Evolutionary conservation across 805 yeast species (phyloP), one percentile per base, ranked within the genome.

Genomic region (Candida loeiensis): DNA sequence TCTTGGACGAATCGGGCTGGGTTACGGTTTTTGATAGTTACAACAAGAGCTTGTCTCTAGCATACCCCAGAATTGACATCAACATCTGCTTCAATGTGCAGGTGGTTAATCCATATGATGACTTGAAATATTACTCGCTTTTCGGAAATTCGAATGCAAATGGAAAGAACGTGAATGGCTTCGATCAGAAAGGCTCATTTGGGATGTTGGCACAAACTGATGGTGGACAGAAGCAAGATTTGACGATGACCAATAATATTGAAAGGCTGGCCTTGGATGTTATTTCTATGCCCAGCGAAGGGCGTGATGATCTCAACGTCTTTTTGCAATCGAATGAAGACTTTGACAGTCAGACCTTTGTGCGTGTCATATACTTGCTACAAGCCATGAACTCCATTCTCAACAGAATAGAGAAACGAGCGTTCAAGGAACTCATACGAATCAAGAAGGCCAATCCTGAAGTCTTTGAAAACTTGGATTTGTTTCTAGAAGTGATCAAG

Each of bases 1-100:
- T 89, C 12, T 64, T 90, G 41, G 95, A 87, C 54, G 95, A 88
- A 50, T 66, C 74, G 39, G 80, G 80, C 1, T 91, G 97, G 97
- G 42, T 46, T 3, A 45, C 43, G 12, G 45, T 44, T 6, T 35
- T 35, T 21, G 46, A 47, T 29, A 24, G 42, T n/a, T 45, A 47
- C 16, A 22, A 40, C 16, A 37, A 28, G 7, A 45, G 49, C 17
- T 37, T 34, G n/a, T 31, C 45, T 12, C 39, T 47, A 42, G 45
- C 51, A 18, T 47, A 47, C 20, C 51, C 51, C 4, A 37, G 34
- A n/a, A 22, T 22, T 4, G 48, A 43, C 6, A 15, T 47, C 2
- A 36, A 34, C 17, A 27, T 25, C 8, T 36, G 56, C 6, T 59
- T 60, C 30, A 45, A 53, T 25, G 45, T 54, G 8, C 42, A 45